Conservation (phyloP, 2,329 filamentous ascomycete species). For the Neofusicoccum ribis region DNA sequence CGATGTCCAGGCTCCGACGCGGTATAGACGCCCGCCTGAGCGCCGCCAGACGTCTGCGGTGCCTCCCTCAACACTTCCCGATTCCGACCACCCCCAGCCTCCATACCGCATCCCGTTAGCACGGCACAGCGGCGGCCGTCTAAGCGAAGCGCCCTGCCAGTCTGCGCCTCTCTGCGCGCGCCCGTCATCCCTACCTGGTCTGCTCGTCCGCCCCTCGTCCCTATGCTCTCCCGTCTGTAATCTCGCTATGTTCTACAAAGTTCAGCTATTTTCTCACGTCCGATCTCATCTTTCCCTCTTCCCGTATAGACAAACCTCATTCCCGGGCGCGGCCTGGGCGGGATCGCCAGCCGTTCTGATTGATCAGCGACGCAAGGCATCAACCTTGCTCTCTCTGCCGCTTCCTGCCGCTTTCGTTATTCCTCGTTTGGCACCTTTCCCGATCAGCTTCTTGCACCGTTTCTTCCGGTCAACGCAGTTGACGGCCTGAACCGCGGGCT, state of each 20-base stretch:
- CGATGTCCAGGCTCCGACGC: background rate
- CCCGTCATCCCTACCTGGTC: background rate
- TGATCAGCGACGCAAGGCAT: slow-evolving; percentile 2
- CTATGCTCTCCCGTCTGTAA: background rate
- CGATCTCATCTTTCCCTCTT: background rate
- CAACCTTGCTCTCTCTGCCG: background rate
- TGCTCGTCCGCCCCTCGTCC: background rate
- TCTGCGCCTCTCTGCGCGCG: background rate
- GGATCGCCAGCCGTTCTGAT: background rate
- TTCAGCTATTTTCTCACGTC: background rate
- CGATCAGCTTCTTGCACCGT: slow-evolving; percentile 3
- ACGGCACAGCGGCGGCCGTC: background rate
- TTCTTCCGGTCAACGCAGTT: background rate
- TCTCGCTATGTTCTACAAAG: slow-evolving; percentile 2
- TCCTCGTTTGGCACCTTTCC: slow-evolving; percentile 1
- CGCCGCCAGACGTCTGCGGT: slow-evolving; percentile 6
- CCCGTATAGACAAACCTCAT: background rate
- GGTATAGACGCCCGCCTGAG: background rate
- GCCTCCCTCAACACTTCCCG: slow-evolving; percentile 7
- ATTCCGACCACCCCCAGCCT: background rate
- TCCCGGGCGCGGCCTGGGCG: background rate
- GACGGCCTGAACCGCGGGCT: background rate
- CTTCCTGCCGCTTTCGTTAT: background rate
- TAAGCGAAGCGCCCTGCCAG: background rate
- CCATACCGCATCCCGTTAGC: slow-evolving; percentile 8